Evolutionary conservation across 164 flowering plant genomes (phyloP).

Genomic region (Stephania japonica): DNA sequence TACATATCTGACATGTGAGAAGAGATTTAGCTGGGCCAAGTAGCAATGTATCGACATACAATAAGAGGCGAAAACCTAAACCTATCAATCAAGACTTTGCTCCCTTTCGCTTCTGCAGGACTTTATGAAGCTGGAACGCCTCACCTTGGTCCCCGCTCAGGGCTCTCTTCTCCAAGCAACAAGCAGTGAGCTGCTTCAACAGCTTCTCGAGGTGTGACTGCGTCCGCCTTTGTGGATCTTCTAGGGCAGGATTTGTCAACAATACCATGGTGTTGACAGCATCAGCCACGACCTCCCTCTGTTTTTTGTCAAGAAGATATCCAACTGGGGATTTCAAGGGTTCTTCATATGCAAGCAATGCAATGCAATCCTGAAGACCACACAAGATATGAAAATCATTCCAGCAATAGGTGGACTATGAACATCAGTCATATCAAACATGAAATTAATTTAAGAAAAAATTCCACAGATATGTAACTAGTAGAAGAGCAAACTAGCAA

Average conservation of each 20-base stretch:
- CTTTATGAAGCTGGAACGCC: slow-evolving; percentile 63
- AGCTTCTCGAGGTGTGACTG: slow-evolving; percentile 75
- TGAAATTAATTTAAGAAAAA: not conserved
- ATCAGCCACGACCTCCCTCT: slow-evolving; percentile 81
- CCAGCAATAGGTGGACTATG: not conserved
- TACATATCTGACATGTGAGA: not conserved
- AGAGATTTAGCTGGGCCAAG: not conserved
- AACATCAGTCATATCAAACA: too few species aligned
- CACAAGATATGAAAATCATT: not conserved
- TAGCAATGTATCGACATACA: not conserved
- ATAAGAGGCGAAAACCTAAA: not conserved
- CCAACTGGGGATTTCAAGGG: slow-evolving; percentile 69
- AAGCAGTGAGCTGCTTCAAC: slow-evolving; percentile 75
- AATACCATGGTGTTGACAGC: slow-evolving; percentile 73
- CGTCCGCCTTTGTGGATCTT: slow-evolving; percentile 42
- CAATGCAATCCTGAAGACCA: slow-evolving; percentile 62
- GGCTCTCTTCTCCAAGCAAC: slow-evolving; percentile 69
- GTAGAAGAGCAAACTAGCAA: not conserved
- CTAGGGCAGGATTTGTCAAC: slow-evolving; percentile 55
- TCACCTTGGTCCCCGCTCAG: slow-evolving; percentile 89
- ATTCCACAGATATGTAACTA: not conserved
- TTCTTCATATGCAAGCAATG: slow-evolving; percentile 78
- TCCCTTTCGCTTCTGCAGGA: slow-evolving; percentile 36
- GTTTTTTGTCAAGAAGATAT: slow-evolving; percentile 65
- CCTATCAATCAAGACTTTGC: slow-evolving; percentile 14